These are phyloP conservation scores for Quercus mongolica DNA, from an alignment of 306 rosid species.

Conservation along the genomic window DNA sequence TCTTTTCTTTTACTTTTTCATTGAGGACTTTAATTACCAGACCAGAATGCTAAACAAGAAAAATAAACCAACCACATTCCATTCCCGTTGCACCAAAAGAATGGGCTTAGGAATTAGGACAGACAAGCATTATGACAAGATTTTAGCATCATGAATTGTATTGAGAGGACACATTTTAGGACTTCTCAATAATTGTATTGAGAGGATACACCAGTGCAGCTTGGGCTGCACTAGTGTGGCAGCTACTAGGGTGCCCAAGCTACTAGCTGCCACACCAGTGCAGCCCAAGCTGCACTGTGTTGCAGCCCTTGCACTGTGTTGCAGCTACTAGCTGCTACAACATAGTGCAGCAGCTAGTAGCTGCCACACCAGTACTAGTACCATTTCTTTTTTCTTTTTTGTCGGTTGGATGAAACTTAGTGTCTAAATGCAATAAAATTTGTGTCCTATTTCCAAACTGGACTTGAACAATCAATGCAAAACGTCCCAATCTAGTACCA, in stretches of 20 bases:
- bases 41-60: neutral
- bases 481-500: neutral
- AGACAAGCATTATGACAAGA: conserved; percentile 18
- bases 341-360: too few relatives aligned
- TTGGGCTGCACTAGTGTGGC: too few relatives aligned
- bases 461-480: neutral
- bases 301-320: too few relatives aligned
- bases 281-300: too few relatives aligned
- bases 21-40: neutral
- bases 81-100: conserved; percentile 9
- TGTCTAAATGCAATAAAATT: too few relatives aligned
- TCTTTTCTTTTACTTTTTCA: neutral
- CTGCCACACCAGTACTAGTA: too few relatives aligned
- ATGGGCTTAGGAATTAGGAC: neutral
- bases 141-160: conserved; percentile 83
- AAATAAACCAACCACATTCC: neutral
- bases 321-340: too few relatives aligned
- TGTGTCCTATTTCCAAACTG: neutral
- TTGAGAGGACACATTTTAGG: conserved; percentile 38
- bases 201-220: too few relatives aligned
- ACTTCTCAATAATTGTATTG: neutral
- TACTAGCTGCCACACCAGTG: too few relatives aligned
- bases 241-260: too few relatives aligned
- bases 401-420: too few relatives aligned
- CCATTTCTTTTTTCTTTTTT: too few relatives aligned